Conservation (phyloP, 106 monocot species). For the Dendrobium catenatum region DNA sequence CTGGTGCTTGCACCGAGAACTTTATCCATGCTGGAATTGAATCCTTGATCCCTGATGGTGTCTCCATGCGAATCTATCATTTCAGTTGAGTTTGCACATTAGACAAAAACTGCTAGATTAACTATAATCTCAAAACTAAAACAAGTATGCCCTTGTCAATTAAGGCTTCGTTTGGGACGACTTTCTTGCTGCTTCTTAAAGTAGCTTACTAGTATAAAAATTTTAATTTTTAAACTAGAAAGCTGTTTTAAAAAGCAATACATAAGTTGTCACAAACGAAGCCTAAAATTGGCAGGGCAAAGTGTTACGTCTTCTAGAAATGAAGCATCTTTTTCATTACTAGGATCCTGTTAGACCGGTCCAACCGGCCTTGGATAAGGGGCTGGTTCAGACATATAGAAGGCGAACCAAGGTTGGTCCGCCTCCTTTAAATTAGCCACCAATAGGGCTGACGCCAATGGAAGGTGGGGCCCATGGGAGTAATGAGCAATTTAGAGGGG, state of each 20-base stretch:
- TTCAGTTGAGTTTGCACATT: not conserved
- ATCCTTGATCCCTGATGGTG: slow-evolving; percentile 89
- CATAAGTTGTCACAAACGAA: too few species aligned
- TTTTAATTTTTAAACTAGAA: too few species aligned
- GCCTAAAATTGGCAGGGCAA: not conserved
- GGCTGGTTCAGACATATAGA: too few species aligned
- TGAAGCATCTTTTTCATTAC: not conserved
- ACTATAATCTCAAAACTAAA: not conserved
- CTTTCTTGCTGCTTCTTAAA: too few species aligned
- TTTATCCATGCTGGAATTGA: slow-evolving; percentile 99
- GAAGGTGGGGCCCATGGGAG: too few species aligned
- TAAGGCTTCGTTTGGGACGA: not conserved
- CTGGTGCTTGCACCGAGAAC: slow-evolving; percentile 89
- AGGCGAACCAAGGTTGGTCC: too few species aligned
- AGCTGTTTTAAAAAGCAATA: too few species aligned
- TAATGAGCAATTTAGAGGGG: too few species aligned
- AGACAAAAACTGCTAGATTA: not conserved
- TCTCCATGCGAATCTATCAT: slow-evolving; percentile 91
- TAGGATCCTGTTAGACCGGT: not conserved
- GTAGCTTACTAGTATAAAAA: too few species aligned
- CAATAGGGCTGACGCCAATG: too few species aligned
- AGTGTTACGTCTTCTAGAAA: not conserved
- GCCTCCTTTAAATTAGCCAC: too few species aligned
- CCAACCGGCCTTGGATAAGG: too few species aligned
- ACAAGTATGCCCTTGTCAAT: not conserved